Evolutionary conservation across 1,139 yeast genomes (phyloP).

Genomic region (Hansenula anomala): DNA sequence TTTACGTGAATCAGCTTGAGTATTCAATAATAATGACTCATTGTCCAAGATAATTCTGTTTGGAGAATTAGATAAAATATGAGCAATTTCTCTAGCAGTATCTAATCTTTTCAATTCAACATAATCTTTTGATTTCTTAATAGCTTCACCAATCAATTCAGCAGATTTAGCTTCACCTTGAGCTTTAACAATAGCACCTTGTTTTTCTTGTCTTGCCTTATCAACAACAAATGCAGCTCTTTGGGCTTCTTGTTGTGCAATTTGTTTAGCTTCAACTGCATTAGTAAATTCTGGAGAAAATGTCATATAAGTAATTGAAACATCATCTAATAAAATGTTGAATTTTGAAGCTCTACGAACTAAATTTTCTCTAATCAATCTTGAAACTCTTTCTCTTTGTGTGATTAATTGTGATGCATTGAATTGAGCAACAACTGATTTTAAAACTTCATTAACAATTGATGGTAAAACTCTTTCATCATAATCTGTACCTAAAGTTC

Average conservation of each 20-base stretch:
- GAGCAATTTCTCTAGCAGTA: constrained; percentile 95
- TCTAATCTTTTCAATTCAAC: constrained; percentile 95
- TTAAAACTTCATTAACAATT: constrained; percentile 93
- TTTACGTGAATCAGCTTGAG: constrained; percentile 57
- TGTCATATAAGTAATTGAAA: constrained; percentile 92
- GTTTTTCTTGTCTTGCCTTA: constrained; percentile 96
- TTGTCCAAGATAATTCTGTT: constrained; percentile 89
- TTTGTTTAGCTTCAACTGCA: constrained; percentile 98
- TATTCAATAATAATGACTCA: constrained; percentile 86
- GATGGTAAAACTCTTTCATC: constrained; percentile 97
- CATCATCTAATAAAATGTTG: constrained; percentile 87
- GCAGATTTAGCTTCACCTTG: constrained; percentile 99
- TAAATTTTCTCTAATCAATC: constrained; percentile 85
- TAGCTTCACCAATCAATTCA: constrained; percentile 97
- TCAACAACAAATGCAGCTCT: constrained; percentile 96
- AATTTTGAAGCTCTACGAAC: constrained; percentile 89
- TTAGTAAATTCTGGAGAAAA: constrained; percentile 96
- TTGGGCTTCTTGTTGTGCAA: constrained; percentile 99
- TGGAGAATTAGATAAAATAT: constrained; percentile 78
- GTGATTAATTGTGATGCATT: constrained; percentile 97
- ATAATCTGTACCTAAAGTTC: constrained; percentile 90
- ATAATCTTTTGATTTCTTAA: constrained; percentile 91
- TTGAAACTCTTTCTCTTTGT: constrained; percentile 93
- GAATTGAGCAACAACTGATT: constrained; percentile 96
- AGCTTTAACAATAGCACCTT: constrained; percentile 92